Percentiles rank a stretch among this genome's conserved stretches.
Conservation (phyloP, 2,329 filamentous ascomycete genomes). For the Monosporascus sp. region DNA sequence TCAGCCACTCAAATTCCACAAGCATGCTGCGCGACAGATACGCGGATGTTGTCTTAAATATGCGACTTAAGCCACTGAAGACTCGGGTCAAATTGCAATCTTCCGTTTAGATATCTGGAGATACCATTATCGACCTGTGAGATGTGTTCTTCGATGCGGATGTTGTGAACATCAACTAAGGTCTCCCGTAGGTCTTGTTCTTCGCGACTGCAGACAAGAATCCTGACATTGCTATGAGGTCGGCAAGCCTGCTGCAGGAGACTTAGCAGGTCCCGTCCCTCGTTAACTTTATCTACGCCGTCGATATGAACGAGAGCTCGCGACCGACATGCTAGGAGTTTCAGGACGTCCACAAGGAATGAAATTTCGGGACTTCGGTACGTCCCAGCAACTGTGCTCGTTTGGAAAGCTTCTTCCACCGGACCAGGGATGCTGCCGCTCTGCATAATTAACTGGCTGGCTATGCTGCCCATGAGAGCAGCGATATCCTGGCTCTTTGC, state of each 20-base stretch:
- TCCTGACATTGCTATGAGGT: background rate
- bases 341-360: constrained; percentile 1
- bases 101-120: constrained; percentile 1
- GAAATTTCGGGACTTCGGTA: constrained; percentile 1
- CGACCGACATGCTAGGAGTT: background rate
- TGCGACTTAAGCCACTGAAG: constrained; percentile 5
- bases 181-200: constrained; percentile 1
- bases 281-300: constrained; percentile 4
- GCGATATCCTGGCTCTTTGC: constrained; percentile 1
- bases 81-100: constrained; percentile 2
- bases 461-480: constrained; percentile 2
- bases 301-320: constrained; percentile 2
- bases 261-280: background rate
- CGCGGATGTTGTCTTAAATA: background rate
- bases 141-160: constrained; percentile 4
- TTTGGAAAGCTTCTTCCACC: background rate
- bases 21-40: background rate
- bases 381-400: constrained; percentile 1
- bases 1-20: background rate
- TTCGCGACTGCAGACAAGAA: constrained; percentile 4
- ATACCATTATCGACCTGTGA: constrained; percentile 3
- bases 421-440: background rate
- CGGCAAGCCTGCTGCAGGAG: background rate
- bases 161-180: constrained; percentile 1
- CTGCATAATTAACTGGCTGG: constrained; percentile 1